Percentiles rank a stretch among this genome's conserved stretches.
phyloP scores from a whole-genome alignment of 495 filamentous ascomycete genomes.

The Penicillium maclennaniae region DNA sequence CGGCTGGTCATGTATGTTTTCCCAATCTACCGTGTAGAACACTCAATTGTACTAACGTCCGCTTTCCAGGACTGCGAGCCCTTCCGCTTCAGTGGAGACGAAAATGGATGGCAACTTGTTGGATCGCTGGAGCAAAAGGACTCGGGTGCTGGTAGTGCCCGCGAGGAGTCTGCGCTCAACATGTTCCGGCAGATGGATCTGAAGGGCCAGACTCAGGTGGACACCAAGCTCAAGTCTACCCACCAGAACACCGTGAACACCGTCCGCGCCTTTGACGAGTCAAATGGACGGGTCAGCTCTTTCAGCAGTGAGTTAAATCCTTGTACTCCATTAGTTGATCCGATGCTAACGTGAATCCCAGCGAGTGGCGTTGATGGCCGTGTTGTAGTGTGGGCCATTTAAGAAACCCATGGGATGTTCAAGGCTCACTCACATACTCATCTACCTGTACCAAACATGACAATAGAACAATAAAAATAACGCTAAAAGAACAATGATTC shows the following conservation, averaged over 20 bases:
- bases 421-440: background rate
- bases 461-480: background rate
- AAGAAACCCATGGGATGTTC: background rate
- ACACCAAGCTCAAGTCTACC: slow-evolving; percentile 90
- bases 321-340: background rate
- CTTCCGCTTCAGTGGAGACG: slow-evolving; percentile 80
- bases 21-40: background rate
- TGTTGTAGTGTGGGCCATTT: slow-evolving; percentile 73
- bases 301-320: slow-evolving; percentile 74
- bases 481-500: background rate
- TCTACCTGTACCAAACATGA: background rate
- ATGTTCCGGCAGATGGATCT: slow-evolving; percentile 99
- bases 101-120: slow-evolving; percentile 78
- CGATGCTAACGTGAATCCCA: slow-evolving; percentile 44
- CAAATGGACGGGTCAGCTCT: slow-evolving; percentile 61
- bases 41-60: slow-evolving; percentile 8
- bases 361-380: slow-evolving; percentile 93
- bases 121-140: slow-evolving; percentile 73
- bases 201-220: slow-evolving; percentile 82
- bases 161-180: slow-evolving; percentile 85
- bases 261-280: slow-evolving; percentile 67
- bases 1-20: slow-evolving; percentile 72
- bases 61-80: slow-evolving; percentile 75
- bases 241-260: slow-evolving; percentile 96
- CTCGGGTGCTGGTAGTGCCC: slow-evolving; percentile 52